Percentiles rank a stretch among this genome's conserved stretches.
Evolutionary conservation across 192 early-diverging fungal species (phyloP).

Genomic region (Gigaspora rosea): DNA sequence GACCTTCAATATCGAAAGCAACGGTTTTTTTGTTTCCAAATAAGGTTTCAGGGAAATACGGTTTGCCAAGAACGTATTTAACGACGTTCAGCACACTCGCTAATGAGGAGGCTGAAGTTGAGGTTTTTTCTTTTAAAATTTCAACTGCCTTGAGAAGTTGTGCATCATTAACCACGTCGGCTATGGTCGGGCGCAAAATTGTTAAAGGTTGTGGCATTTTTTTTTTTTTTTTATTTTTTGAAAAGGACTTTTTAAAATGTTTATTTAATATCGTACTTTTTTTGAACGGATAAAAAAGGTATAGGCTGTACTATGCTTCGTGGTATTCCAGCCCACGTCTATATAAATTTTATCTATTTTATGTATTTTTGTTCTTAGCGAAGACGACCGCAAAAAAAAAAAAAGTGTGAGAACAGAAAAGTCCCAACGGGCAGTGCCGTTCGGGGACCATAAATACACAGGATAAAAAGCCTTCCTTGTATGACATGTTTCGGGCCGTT

Average conservation of each 20-base stretch:
- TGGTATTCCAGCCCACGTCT: conserved; percentile 28
- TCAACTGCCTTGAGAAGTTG: conserved; percentile 26
- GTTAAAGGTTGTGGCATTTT: conserved; percentile 12
- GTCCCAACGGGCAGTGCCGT: conserved; percentile 25
- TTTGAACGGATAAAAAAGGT: background rate
- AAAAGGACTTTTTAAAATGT: background rate
- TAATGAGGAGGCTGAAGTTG: conserved; percentile 16
- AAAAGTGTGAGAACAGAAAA: conserved; percentile 24
- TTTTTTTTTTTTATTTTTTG: background rate
- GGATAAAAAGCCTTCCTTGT: background rate
- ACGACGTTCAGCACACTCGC: conserved; percentile 17
- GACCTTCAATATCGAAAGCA: conserved; percentile 17
- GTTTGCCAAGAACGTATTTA: conserved; percentile 21
- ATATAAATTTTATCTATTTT: conserved; percentile 19
- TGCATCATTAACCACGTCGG: conserved; percentile 23
- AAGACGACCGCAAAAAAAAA: conserved; percentile 4
- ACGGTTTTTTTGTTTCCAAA: conserved; percentile 27
- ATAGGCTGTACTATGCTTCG: background rate
- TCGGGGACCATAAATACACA: background rate
- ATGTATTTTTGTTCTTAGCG: background rate
- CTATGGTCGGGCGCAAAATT: conserved; percentile 28
- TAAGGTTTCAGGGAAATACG: conserved; percentile 26
- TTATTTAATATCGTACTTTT: background rate
- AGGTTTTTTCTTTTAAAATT: conserved; percentile 23
- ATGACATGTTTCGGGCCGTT: conserved; percentile 25